Base-by-base conservation (phyloP, 75 land plant species). In the Gnetum montanum region DNA sequence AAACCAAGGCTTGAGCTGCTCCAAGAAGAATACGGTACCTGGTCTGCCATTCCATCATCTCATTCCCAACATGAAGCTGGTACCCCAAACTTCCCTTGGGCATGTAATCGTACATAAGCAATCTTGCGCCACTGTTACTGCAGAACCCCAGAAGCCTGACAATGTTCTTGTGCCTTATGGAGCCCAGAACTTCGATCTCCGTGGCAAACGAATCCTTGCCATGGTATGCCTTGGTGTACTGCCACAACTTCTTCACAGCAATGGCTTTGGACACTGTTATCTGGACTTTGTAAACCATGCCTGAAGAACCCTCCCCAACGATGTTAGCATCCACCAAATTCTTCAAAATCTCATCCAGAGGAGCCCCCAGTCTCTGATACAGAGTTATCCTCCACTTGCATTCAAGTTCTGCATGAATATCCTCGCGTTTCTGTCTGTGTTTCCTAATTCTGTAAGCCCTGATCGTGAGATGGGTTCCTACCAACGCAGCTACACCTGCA, bases 31-130 rank as follows among this genome's bases (percentile, higher is more conserved):
- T 84, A 50, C 73, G 81, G 63, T 80, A 65, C 61, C 94, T 46
- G 28, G 54, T 73, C 43, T 84, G 83, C 97, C 97, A 92, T 50
- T 88, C 85, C 34, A 73, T 60, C 31, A 57, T 27, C 7, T 58
- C 58, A 3, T 59, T 76, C 8, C 63, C 74, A 6, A 74, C 86
- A 53, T 86, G 86, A 6, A 90, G 68, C 40, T 80, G 37, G 8
- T 38, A 64, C 2, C 74, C 82, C 15, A 90, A 54, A 12, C 81
- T 83, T 0, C 92, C 92, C 43, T 86, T 86, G 2, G 87, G 71
- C 60, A 86, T 31, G 75, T 83, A 90, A 59, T 86, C 92, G 60
- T 90, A 90, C 79, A 90, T 80, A 31, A 90, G 72, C 2, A 90
- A 63, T 28, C 75, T 70, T 0, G 80, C 71, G 43, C 54, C 76